Conservation (phyloP, 2,329 filamentous ascomycete species). For the Seiridium unicorne region DNA sequence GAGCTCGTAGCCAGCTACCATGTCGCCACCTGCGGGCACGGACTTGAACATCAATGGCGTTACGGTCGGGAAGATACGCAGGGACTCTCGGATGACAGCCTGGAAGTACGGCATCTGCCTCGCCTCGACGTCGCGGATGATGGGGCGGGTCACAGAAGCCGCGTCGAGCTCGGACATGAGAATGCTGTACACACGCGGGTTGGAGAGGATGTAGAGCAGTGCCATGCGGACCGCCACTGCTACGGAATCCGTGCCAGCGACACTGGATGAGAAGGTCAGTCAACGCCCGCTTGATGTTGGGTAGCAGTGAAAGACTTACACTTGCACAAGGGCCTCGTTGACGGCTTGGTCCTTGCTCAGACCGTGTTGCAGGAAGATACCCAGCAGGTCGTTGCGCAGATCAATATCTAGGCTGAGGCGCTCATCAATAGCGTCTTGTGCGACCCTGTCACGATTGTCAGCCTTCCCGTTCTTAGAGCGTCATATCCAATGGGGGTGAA, state of each 20-base stretch:
- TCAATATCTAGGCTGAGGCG: conserved; percentile 7
- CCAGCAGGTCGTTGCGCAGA: conserved; percentile 12
- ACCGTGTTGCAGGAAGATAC: conserved; percentile 10
- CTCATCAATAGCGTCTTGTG: conserved; percentile 12
- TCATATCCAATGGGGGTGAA: background rate
- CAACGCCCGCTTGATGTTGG: background rate
- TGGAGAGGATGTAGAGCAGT: conserved; percentile 9
- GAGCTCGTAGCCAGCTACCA: conserved; percentile 7
- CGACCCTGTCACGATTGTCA: conserved; percentile 4
- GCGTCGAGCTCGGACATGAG: conserved; percentile 12
- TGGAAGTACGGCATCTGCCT: conserved; percentile 14
- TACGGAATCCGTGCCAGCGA: conserved; percentile 14
- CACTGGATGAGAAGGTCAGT: conserved; percentile 2
- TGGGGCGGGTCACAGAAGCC: background rate
- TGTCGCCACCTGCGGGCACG: conserved; percentile 13
- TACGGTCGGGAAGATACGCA: conserved; percentile 12
- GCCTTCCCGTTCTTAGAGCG: background rate
- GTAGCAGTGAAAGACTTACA: conserved; percentile 7
- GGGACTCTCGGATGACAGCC: conserved; percentile 13
- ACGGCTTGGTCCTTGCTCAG: conserved; percentile 12
- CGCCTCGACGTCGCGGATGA: conserved; percentile 13
- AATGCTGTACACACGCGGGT: conserved; percentile 10
- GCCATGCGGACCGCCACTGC: conserved; percentile 13
- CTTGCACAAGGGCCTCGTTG: conserved; percentile 13
- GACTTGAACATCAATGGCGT: conserved; percentile 12